Base-by-base conservation (phyloP, 495 filamentous ascomycete genomes). In the Trypethelium eluteriae region DNA sequence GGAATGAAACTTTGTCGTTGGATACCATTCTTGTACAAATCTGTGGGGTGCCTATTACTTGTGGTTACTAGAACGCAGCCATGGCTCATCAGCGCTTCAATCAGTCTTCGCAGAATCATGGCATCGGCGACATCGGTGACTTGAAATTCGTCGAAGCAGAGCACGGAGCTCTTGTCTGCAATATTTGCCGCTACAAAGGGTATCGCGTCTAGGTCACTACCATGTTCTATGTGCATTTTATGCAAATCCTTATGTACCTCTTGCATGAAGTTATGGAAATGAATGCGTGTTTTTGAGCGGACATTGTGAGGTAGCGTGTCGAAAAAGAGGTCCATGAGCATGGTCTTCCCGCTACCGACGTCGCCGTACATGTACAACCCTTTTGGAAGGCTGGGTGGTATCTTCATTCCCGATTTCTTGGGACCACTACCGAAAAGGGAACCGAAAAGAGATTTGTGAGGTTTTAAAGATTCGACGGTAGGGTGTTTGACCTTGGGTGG, bases 231-330 rank as follows among this genome's bases (percentile, higher is more conserved):
- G 81, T 96, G 96, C 74, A 96, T 87, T 70, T 84, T 83, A 78
- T 98, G 94, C 73, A 97, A 80, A 44, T 93, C 84, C 75, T 88
- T 91, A 83, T 98, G 94, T 67, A 98, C 91, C 77, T 96, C 90
- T 78, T 98, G 94, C 93, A 98, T 98, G 81, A 98, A 98, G 76
- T 95, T 96, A 80, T 98, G 92, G 79, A 98, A 98, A 80, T 98
- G 94, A 70, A 98, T 96, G 16, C 94, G 84, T n/a, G 89, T 95
- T 81, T 96, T 97, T 49, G 85, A 84, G 66, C 78, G 83, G 68
- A 98, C 91, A 71, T 89, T 87, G 14, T 79, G 72, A 3, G 94
- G 94, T 63, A 99, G 79, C 1, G 93, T 96, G 64, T 98, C 92
- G 79, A 92, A 97, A 78, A 99, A 98, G 72, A 99, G 81, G 73